Percentiles rank a stretch among this genome's conserved stretches.
phyloP scores from a whole-genome alignment of 495 filamentous ascomycete species.

The Penicillium coprophilum region DNA sequence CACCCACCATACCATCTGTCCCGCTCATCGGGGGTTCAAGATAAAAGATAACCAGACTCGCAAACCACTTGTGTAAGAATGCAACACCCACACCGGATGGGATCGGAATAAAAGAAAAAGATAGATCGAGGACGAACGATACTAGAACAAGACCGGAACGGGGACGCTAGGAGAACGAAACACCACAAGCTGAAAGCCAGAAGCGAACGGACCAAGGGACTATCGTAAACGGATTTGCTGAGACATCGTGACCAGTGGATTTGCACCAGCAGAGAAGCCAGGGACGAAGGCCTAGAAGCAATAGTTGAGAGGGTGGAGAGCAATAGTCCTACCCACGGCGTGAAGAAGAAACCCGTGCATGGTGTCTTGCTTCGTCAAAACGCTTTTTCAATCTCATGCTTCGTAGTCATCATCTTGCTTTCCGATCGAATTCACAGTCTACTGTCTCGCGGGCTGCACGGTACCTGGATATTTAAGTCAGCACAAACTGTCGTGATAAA shows the following conservation, averaged over 20 bases:
- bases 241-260: constrained; percentile 7
- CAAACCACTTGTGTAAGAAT: constrained; percentile 37
- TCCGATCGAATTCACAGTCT: constrained; percentile 23
- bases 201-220: constrained; percentile 13
- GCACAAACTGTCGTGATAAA: background rate
- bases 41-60: constrained; percentile 32
- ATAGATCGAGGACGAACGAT: constrained; percentile 27
- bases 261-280: constrained; percentile 10
- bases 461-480: constrained; percentile 32
- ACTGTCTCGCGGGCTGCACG: constrained; percentile 49
- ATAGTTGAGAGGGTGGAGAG: constrained; percentile 11
- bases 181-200: constrained; percentile 21
- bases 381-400: constrained; percentile 15
- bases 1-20: constrained; percentile 42
- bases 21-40: constrained; percentile 34
- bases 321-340: constrained; percentile 16
- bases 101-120: constrained; percentile 24
- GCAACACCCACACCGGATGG: constrained; percentile 36
- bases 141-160: constrained; percentile 20
- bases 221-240: constrained; percentile 3
- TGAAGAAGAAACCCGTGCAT: constrained; percentile 1
- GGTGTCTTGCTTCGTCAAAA: constrained; percentile 1
- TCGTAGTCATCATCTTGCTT: constrained; percentile 15
- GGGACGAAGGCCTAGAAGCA: constrained; percentile 4
- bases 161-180: constrained; percentile 19